Conservation (phyloP, 1,284 basidiomycete genomes). For the Trichosporon inkin region DNA sequence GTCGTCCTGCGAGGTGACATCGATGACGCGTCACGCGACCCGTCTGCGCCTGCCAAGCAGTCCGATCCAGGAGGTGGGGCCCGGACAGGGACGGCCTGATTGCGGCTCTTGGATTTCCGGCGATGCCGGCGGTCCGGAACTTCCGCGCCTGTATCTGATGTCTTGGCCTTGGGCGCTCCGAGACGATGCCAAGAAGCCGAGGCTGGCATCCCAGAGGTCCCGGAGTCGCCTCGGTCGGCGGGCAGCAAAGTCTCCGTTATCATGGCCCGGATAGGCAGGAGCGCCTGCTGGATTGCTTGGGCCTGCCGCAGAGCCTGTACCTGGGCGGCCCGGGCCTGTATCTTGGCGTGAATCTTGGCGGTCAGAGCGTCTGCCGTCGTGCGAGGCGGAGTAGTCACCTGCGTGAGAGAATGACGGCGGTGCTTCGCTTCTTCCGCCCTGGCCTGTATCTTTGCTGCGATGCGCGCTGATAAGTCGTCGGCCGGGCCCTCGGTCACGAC, state of each 20-base stretch:
- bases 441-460: slow-evolving; percentile 1
- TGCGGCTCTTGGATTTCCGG: not conserved
- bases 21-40: not conserved
- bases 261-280: not conserved
- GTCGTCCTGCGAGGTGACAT: not conserved
- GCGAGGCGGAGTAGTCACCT: not conserved
- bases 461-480: not conserved
- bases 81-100: not conserved
- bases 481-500: too few relatives aligned
- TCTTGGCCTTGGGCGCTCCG: not conserved
- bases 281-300: not conserved
- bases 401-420: not conserved
- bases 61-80: not conserved
- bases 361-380: not conserved
- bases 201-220: not conserved
- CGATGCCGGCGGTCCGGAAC: not conserved
- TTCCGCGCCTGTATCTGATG: not conserved
- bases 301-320: not conserved
- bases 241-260: not conserved
- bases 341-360: slow-evolving; percentile 5
- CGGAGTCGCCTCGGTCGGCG: not conserved
- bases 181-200: not conserved
- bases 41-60: not conserved
- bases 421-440: slow-evolving; percentile 3
- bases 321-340: slow-evolving; percentile 2